phyloP scores from a whole-genome alignment of 2,329 filamentous ascomycete genomes.

The Fusarium acutatum region DNA sequence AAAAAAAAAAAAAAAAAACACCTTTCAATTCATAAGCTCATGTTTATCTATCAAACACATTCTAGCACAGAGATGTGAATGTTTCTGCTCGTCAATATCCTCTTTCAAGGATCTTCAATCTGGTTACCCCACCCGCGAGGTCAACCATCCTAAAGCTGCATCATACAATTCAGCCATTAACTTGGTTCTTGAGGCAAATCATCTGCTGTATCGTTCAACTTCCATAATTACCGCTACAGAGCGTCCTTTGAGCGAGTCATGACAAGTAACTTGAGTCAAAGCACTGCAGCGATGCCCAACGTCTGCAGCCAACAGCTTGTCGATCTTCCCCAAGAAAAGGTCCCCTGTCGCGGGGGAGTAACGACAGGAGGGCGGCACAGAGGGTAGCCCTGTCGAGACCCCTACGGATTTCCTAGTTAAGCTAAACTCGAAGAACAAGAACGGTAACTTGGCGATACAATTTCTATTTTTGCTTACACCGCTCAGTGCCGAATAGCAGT shows the following conservation, averaged over 20 bases:
- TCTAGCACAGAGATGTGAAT: accelerated
- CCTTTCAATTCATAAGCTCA: no score
- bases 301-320: neutral
- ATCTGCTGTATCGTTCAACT: neutral
- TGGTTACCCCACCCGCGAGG: accelerated
- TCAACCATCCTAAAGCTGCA: no score
- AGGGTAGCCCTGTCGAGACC: neutral
- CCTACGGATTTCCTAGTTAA: neutral
- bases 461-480: neutral
- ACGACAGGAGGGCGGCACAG: neutral
- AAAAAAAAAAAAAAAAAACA: accelerated
- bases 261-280: neutral
- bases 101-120: accelerated
- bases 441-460: neutral
- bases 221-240: neutral
- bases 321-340: neutral
- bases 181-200: neutral
- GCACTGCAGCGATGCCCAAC: neutral
- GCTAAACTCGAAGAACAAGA: neutral
- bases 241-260: neutral
- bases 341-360: no score
- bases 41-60: no score
- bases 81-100: accelerated
- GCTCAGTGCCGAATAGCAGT: neutral
- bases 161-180: no score